Base-by-base conservation (phyloP, 139 green algal genomes). In the Ettlia oleoabundans region DNA sequence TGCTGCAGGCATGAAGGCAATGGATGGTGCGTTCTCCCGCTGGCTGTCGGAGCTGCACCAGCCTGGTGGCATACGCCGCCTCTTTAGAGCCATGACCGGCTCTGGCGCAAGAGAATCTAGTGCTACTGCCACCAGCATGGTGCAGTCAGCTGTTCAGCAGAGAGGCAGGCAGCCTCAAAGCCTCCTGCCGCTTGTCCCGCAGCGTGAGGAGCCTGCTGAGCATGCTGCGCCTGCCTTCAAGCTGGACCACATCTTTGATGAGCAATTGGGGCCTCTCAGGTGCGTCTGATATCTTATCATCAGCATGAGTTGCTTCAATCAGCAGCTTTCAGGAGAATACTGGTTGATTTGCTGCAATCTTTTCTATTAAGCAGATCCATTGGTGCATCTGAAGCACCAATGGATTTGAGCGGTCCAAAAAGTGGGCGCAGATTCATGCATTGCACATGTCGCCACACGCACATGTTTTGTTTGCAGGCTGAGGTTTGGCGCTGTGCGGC, bases 11-110 rank as follows among this genome's bases (percentile, higher is more conserved):
- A 47, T 65, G 47, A 24, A 30, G 4, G 51, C 33, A 0, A 33
- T 78, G 71, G 71, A 78, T 3, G 71, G 71, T 7, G 71, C 71
- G 19, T 78, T 78, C 33, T 67, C 47, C 71, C 71, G 71, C 7
- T 78, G 71, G 71, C n/a, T n/a, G 71, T 51, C 15, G 9, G 55
- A 15, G 30, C 21, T n/a, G 55, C 55, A 32, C 18, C 55, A 65
- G 55, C 55, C 55, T 15, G 18, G 55, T 22, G 55, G 55, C 55
- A 28, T 65, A 22, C 15, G 55, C 15, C 55, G 30, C 5, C 55
- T 65, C 55, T n/a, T 65, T 5, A 5, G 18, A 15, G 30, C 18
- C 55, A 22, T 22, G 18, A 65, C 55, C 5, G 55, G 55, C 18
- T n/a, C 15, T n/a, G 55, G 21, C 55, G 55, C 18, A 15, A 65